Evolutionary conservation across 352 stramenopile species (phyloP).

Genomic region (Phytophthora citricola): DNA sequence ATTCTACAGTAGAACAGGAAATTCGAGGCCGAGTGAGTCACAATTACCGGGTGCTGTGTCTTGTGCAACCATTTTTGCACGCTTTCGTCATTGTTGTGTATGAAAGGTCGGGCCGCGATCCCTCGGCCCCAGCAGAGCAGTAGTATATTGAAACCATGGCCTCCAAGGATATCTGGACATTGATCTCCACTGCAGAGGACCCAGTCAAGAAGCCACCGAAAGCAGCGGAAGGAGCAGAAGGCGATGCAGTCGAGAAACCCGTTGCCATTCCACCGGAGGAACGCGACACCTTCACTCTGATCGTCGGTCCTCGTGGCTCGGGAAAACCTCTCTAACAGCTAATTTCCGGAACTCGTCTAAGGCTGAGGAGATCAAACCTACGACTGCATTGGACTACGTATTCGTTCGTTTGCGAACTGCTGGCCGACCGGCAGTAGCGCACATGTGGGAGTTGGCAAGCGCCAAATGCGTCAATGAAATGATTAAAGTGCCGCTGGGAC

Average conservation of each 20-base stretch:
- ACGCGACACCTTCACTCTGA: slow-evolving; percentile 75
- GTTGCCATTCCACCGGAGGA: slow-evolving; percentile 45
- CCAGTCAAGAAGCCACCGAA: slow-evolving; percentile 34
- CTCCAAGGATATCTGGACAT: slow-evolving; percentile 75
- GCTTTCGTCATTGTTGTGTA: slow-evolving; percentile 10
- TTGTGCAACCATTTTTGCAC: slow-evolving; percentile 17
- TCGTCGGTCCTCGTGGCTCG: slow-evolving; percentile 67
- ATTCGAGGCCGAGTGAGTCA: slow-evolving; percentile 21
- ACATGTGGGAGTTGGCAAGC: slow-evolving; percentile 93
- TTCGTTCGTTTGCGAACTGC: slow-evolving; percentile 84
- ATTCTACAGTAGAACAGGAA: slow-evolving; percentile 10
- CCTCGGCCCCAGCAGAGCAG: slow-evolving; percentile 4
- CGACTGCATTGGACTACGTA: slow-evolving; percentile 91
- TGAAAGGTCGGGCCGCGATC: slow-evolving; percentile 39
- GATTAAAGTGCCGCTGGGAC: slow-evolving; percentile 82
- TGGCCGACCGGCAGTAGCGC: slow-evolving; percentile 61
- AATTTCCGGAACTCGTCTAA: slow-evolving; percentile 74
- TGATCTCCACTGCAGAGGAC: slow-evolving; percentile 63
- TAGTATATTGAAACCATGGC: slow-evolving; percentile 28
- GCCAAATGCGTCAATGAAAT: slow-evolving; percentile 84
- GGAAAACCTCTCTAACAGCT: slow-evolving; percentile 82
- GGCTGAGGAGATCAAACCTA: slow-evolving; percentile 90
- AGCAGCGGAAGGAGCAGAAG: slow-evolving; percentile 28
- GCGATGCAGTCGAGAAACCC: slow-evolving; percentile 28
- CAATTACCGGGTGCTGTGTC: not conserved